Base-by-base conservation (phyloP, 345 rosid genomes). In the Moricandia moricandioides region DNA sequence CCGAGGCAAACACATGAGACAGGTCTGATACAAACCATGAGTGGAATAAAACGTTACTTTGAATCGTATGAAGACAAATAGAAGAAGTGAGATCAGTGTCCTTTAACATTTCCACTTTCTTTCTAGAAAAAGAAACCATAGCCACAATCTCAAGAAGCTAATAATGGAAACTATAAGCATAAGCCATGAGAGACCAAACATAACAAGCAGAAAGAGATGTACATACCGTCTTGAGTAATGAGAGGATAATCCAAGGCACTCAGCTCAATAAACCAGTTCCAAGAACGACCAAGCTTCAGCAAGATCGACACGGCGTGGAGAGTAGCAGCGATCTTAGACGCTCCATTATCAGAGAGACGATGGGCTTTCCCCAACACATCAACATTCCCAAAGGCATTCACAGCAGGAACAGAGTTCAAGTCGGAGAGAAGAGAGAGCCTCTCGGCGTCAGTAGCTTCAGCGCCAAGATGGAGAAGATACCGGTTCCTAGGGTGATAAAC, bases 401-500 rank as follows among this genome's bases (percentile, higher is more conserved):
- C 80, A 26, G 91, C 88, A 66, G 96, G 88, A 11, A 91, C 94
- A 35, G 88, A 84, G 79, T 83, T 86, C 77, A 96, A 84, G 2
- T 85, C 86, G n/a, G 84, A 72, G 6, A 77, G 83, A 74, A 96
- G 83, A 67, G 81, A 51, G 10, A 81, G 62, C 69, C 98, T 83
- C 83, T 96, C 99, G 4, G 84, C 81, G 72, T 87, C 93, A 7
- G 91, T 80, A 1, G 97, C 94, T 35, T 96, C 99, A 34, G 88
- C 88, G 3, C 83, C 83, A 2, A 95, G 90, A 80, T 96, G 99
- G 79, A 96, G 76, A 69, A 96, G 75, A 67, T 96, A 96, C 27
- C 94, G 87, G 73, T 96, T 96, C 79, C 99, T 86, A 1, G 99
- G 99, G 65, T 96, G 99, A 78, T 96, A 96, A 13, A 96, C 86